Evolutionary conservation across 352 stramenopile genomes (phyloP), one percentile per base, ranked within the genome.

Genomic region (Phytopythium litorale): DNA sequence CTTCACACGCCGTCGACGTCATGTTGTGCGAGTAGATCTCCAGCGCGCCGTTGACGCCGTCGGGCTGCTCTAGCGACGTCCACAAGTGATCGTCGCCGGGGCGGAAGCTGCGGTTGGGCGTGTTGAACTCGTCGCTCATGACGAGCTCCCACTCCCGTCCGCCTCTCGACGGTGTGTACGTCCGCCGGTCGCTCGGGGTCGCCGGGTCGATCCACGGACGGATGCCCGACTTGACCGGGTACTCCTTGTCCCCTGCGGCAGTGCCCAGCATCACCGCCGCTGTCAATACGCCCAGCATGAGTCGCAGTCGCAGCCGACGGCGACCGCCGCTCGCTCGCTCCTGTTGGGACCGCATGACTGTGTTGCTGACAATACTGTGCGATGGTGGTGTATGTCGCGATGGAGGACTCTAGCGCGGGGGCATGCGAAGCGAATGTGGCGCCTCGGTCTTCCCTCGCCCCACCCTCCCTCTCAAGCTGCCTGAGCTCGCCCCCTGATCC

Each of bases 111-210:
- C 96, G 81, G 21, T 88, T 85, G 3, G 88, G 73, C 53, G 76
- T 80, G 68, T 98, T 89, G 70, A 98, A 98, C 71, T 98, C 94
- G 76, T 98, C 94, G 30, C 89, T 97, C 87, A 98, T 98, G 45
- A 96, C 80, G 6, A 97, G 70, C 8, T 90, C 60, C 76, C 79
- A 91, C 42, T 40, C 53, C 0, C 61, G 40, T 1, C 79, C 75
- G 23, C 76, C 76, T 7, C 79, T 78, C 0, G 81, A 91, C 11
- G 60, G 78, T 0, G 38, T 69, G 63, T 87, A 87, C 4, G 38
- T 64, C 13, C 76, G 70, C 12, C 11, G 53, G 5, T 81, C 65
- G 1, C 49, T n/a, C 1, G 78, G 77, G 15, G 83, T 92, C 18
- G 72, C 77, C 11, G 79, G 78, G 63, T 92, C 80, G 13, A 90